Conservation (phyloP, 2,329 filamentous ascomycete species). For the Fusarium multiceps region DNA sequence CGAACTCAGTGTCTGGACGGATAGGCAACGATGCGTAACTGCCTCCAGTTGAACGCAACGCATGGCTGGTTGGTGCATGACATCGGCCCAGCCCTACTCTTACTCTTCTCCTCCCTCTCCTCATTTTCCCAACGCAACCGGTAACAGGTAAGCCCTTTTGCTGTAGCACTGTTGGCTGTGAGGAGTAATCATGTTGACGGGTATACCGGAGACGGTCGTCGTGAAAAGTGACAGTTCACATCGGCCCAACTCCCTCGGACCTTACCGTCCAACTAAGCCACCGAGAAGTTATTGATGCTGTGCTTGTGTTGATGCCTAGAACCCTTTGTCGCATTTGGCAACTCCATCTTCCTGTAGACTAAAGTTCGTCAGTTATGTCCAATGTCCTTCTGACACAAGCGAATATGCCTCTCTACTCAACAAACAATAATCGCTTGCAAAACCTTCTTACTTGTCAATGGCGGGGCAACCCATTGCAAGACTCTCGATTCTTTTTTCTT, state of each 20-base stretch:
- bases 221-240: constrained; percentile 7
- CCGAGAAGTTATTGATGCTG: constrained; percentile 7
- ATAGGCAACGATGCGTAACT: constrained; percentile 6
- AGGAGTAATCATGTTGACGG: neutral
- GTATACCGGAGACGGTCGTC: constrained; percentile 6
- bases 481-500: neutral
- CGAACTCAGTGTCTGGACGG: constrained; percentile 9
- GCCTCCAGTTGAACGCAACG: neutral
- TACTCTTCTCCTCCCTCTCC: neutral
- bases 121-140: constrained; percentile 3
- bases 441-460: neutral
- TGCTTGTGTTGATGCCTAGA: constrained; percentile 21
- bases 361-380: constrained; percentile 35
- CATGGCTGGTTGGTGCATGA: neutral
- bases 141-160: neutral
- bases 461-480: neutral
- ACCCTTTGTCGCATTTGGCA: constrained; percentile 32
- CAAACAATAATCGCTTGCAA: neutral
- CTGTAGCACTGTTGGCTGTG: neutral
- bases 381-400: constrained; percentile 19
- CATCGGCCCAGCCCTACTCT: neutral
- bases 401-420: neutral
- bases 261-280: constrained; percentile 42
- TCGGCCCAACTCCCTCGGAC: constrained; percentile 42
- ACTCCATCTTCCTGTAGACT: constrained; percentile 12